These are phyloP conservation scores for Albizia julibrissin DNA, from an alignment of 306 rosid species.

Conservation along the genomic window DNA sequence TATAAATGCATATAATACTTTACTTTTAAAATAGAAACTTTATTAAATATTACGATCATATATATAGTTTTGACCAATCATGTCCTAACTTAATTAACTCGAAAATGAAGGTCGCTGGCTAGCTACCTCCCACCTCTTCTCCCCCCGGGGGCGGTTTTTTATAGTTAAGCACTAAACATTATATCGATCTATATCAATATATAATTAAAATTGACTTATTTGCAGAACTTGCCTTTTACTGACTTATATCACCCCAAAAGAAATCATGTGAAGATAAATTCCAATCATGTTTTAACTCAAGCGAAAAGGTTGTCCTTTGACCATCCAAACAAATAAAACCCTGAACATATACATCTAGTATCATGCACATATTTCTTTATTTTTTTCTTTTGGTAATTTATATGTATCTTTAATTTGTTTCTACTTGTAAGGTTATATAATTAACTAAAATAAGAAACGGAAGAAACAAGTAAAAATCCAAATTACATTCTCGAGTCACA, in stretches of 20 bases:
- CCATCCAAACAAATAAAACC: not conserved
- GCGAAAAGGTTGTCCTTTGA: not conserved
- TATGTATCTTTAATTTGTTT: not conserved
- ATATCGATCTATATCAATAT: too few relatives aligned
- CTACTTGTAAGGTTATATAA: not conserved
- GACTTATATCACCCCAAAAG: not conserved
- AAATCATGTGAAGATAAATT: not conserved
- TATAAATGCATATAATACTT: too few relatives aligned
- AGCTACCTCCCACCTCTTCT: not conserved
- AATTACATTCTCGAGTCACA: not conserved
- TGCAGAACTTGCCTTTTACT: too few relatives aligned
- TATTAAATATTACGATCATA: not conserved
- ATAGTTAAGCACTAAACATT: not conserved
- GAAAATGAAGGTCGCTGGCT: not conserved
- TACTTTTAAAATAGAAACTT: not conserved
- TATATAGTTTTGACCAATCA: not conserved
- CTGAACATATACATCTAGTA: not conserved
- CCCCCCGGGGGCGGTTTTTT: not conserved
- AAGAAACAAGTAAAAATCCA: not conserved
- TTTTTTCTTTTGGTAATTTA: not conserved
- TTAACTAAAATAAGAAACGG: slow-evolving; percentile 14
- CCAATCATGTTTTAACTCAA: not conserved
- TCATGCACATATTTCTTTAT: not conserved
- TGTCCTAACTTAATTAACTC: not conserved
- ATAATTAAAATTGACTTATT: too few relatives aligned